Evolutionary conservation across 129 eudicot species (phyloP).

Genomic region (Ambrosia trifida): DNA sequence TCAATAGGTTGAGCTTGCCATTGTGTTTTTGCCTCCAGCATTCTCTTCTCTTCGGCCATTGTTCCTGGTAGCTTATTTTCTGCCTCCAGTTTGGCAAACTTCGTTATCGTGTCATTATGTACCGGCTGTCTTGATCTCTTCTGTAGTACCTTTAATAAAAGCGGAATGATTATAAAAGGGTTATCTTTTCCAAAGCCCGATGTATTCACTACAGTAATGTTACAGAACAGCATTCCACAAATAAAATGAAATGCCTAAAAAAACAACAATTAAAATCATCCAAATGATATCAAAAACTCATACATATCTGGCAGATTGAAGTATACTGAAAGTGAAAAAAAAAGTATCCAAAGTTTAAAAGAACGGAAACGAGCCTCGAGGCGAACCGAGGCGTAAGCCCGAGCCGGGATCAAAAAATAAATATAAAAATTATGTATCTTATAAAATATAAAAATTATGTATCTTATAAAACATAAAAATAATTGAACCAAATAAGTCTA

Average conservation of each 20-base stretch:
- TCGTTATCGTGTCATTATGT: not conserved
- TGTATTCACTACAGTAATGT: not conserved
- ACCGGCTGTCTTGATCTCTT: not conserved
- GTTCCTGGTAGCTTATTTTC: not conserved
- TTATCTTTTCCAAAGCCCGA: not conserved
- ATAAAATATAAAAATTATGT: no score
- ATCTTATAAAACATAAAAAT: no score
- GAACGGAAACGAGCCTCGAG: no score
- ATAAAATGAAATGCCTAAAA: no score
- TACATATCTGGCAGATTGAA: no score
- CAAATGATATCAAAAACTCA: no score
- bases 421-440: no score
- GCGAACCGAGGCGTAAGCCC: no score
- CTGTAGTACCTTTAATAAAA: not conserved
- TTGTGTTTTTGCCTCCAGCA: not conserved
- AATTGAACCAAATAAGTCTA: no score
- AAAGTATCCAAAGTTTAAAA: no score
- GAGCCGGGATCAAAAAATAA: no score
- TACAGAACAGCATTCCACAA: not conserved
- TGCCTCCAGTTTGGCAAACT: slow-evolving; percentile 2
- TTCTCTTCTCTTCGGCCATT: not conserved
- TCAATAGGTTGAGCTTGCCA: not conserved
- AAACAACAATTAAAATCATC: not conserved
- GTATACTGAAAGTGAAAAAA: no score
- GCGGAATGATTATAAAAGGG: not conserved